Conservation (phyloP, 495 filamentous ascomycete species). For the Lasiosphaeriaceae sp. region DNA sequence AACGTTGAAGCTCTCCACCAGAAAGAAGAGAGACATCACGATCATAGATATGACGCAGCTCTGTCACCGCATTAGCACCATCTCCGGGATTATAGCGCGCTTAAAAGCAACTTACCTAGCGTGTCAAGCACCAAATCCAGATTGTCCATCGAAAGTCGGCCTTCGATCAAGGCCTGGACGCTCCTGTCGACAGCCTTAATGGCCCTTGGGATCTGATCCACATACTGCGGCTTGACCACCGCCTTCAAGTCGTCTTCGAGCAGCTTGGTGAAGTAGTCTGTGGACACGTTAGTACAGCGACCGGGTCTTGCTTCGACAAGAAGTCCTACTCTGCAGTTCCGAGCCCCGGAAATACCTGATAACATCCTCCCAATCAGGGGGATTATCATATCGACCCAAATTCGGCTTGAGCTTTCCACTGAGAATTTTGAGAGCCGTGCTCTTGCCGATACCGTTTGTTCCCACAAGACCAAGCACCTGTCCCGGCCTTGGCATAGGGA, state of each 20-base stretch:
- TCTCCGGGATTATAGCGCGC: constrained; percentile 32
- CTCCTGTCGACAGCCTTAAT: constrained; percentile 73
- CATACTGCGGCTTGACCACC: constrained; percentile 98
- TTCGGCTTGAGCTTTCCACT: constrained; percentile 98
- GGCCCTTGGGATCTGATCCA: constrained; percentile 93
- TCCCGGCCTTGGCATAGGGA: constrained; percentile 91
- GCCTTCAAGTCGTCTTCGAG: constrained; percentile 95
- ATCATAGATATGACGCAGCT: constrained; percentile 79
- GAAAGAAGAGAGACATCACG: constrained; percentile 86
- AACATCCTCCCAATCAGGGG: constrained; percentile 98
- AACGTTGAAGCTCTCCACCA: constrained; percentile 95
- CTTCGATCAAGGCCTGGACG: constrained; percentile 72
- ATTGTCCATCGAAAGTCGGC: constrained; percentile 71
- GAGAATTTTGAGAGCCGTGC: constrained; percentile 95
- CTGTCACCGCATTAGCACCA: constrained; percentile 35
- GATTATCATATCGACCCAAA: constrained; percentile 88
- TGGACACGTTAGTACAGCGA: constrained; percentile 2
- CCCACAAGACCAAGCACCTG: constrained; percentile 97
- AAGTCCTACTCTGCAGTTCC: constrained; percentile 80
- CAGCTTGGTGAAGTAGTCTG: constrained; percentile 98
- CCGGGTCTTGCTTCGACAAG: neutral
- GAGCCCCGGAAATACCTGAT: constrained; percentile 97
- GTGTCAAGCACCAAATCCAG: constrained; percentile 78
- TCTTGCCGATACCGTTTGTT: constrained; percentile 99
- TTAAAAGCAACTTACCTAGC: constrained; percentile 43